Conservation (phyloP, 1,284 basidiomycete species). For the Puccinia horiana region DNA sequence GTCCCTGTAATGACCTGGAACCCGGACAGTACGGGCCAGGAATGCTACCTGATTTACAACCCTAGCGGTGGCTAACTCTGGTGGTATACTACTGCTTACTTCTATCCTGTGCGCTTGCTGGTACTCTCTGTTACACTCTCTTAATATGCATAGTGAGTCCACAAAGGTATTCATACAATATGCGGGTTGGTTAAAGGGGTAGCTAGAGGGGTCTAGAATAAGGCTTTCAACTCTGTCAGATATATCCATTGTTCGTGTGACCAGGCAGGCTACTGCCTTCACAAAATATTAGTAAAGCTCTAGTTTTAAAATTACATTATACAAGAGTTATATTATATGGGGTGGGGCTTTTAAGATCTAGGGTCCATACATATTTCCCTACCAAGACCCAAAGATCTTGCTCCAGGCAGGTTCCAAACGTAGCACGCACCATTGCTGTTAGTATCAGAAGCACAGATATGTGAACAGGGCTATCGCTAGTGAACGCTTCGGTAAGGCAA, state of each 20-base stretch:
- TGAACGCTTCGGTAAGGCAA: too few species aligned
- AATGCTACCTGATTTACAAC: not conserved
- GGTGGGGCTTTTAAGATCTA: too few species aligned
- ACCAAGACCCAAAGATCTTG: too few species aligned
- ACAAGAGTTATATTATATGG: too few species aligned
- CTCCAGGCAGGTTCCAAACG: too few species aligned
- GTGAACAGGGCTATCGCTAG: too few species aligned
- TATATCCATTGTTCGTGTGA: not conserved
- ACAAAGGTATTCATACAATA: not conserved
- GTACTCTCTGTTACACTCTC: not conserved
- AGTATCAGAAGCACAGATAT: too few species aligned
- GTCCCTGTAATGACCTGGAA: not conserved
- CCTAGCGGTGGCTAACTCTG: not conserved
- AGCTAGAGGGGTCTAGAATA: not conserved
- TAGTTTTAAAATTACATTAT: too few species aligned
- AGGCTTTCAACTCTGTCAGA: not conserved
- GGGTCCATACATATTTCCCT: too few species aligned
- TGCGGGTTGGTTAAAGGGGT: not conserved
- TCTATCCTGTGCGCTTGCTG: not conserved
- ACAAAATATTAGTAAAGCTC: too few species aligned
- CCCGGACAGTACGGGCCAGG: not conserved
- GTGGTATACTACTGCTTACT: not conserved
- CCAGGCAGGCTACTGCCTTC: too few species aligned
- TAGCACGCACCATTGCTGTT: too few species aligned
- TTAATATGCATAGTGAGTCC: not conserved